Percentiles rank a stretch among this genome's conserved stretches.
These are phyloP conservation scores for Castanea sativa DNA, from an alignment of 306 rosid species.

Conservation along the genomic window DNA sequence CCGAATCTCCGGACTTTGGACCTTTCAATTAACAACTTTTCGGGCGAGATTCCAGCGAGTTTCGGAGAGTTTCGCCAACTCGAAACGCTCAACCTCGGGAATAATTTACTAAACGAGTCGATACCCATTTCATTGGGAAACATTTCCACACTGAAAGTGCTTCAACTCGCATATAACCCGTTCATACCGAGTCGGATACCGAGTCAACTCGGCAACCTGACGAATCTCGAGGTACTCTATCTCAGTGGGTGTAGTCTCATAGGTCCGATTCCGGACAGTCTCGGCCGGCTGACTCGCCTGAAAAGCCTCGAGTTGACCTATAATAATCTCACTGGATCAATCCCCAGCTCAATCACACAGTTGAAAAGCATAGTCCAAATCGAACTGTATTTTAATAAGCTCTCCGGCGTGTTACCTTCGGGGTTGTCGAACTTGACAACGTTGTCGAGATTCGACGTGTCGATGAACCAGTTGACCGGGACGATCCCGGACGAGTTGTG, in stretches of 20 bases:
- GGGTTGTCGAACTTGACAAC: constrained; percentile 38
- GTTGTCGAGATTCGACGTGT: constrained; percentile 56
- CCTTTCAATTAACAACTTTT: constrained; percentile 60
- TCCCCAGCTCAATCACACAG: constrained; percentile 39
- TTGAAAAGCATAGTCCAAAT: constrained; percentile 47
- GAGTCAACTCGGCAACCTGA: constrained; percentile 48
- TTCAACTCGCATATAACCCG: constrained; percentile 54
- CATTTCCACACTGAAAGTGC: constrained; percentile 42
- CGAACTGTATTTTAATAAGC: constrained; percentile 52
- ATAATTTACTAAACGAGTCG: constrained; percentile 47
- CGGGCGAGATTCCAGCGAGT: constrained; percentile 53
- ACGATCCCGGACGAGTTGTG: constrained; percentile 55
- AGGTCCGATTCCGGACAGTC: constrained; percentile 53
- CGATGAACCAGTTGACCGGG: constrained; percentile 57
- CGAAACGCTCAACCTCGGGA: constrained; percentile 30
- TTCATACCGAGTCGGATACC: constrained; percentile 41
- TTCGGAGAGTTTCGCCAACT: constrained; percentile 43
- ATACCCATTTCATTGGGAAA: constrained; percentile 47
- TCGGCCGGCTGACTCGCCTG: constrained; percentile 35
- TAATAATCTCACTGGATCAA: constrained; percentile 48
- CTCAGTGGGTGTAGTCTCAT: constrained; percentile 37
- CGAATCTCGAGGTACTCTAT: constrained; percentile 50
- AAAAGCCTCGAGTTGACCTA: constrained; percentile 53
- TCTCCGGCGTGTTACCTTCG: constrained; percentile 64
- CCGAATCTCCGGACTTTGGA: constrained; percentile 37